Evolutionary conservation across 208 protist genomes (phyloP).

Genomic region (Naegleria gruberi): DNA sequence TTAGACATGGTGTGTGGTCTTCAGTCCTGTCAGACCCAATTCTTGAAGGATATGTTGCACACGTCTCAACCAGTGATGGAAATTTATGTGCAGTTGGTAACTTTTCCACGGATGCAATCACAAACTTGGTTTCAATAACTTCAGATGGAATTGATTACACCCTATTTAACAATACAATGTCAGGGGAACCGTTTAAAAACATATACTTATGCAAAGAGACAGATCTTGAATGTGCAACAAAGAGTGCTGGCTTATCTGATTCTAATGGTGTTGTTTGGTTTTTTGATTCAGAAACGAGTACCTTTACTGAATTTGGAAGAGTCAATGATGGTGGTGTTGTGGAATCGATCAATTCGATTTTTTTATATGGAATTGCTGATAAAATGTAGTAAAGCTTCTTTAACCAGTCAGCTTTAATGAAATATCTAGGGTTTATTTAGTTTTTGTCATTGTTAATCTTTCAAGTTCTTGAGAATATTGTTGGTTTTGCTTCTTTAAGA

Average conservation of each 20-base stretch:
- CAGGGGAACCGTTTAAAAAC: not conserved
- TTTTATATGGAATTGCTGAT: not conserved
- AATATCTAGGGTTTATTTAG: too few relatives aligned
- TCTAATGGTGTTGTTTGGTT: not conserved
- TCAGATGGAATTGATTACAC: not conserved
- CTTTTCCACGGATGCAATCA: not conserved
- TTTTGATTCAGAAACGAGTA: not conserved
- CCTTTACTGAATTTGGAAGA: not conserved
- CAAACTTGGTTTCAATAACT: not conserved
- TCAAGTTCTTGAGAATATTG: conserved; percentile 47
- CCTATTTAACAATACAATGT: not conserved
- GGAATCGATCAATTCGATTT: not conserved
- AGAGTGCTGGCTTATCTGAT: not conserved
- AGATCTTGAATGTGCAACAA: not conserved
- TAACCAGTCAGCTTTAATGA: too few relatives aligned
- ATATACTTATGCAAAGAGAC: not conserved
- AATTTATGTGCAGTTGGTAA: not conserved
- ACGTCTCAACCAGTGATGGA: not conserved
- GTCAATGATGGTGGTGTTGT: not conserved
- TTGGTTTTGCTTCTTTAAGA: conserved; percentile 61
- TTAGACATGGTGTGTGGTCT: not conserved
- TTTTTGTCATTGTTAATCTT: conserved; percentile 18
- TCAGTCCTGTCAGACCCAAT: not conserved
- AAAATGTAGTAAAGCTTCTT: not conserved
- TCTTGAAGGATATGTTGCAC: not conserved